phyloP scores from a whole-genome alignment of 495 filamentous ascomycete genomes.

The Penicillium flavigenum region DNA sequence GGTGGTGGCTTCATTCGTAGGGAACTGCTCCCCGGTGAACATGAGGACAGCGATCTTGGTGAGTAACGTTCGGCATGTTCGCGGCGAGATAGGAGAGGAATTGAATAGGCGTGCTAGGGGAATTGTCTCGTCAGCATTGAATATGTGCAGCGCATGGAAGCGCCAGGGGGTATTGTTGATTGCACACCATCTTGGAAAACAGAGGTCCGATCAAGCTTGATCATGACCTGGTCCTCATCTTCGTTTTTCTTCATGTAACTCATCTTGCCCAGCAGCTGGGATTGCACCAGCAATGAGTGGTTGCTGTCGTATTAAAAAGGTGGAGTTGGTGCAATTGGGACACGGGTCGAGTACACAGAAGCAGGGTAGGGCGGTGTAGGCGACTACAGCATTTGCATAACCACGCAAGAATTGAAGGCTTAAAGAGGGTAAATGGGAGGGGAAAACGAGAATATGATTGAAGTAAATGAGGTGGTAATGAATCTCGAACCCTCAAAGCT shows the following conservation, averaged over 20 bases:
- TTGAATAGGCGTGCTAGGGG: conserved; percentile 91
- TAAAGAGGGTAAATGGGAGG: conserved; percentile 5
- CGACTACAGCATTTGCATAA: conserved; percentile 31
- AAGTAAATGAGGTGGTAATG: conserved; percentile 18
- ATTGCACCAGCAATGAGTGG: conserved; percentile 37
- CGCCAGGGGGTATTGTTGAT: conserved; percentile 25
- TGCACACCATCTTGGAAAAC: conserved; percentile 96
- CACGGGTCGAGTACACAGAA: conserved; percentile 31
- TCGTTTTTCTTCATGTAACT: conserved; percentile 98
- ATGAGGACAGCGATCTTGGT: conserved; percentile 97
- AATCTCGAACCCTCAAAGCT: conserved; percentile 24
- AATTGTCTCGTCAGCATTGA: conserved; percentile 24
- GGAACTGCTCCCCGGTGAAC: conserved; percentile 96
- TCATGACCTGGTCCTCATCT: conserved; percentile 86
- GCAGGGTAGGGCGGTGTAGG: conserved; percentile 35
- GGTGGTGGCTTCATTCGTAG: conserved; percentile 92
- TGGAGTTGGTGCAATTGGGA: conserved; percentile 29
- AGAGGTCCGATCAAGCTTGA: conserved; percentile 96
- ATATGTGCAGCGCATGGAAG: conserved; percentile 16
- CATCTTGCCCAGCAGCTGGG: conserved; percentile 58
- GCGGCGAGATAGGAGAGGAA: conserved; percentile 88
- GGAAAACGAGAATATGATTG: conserved; percentile 6
- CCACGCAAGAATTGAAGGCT: conserved; percentile 17
- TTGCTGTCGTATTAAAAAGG: conserved; percentile 24
- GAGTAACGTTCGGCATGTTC: conserved; percentile 90